These are phyloP conservation scores for Polysphondylium violaceum DNA, from an alignment of 78 protist species.

Conservation along the genomic window DNA sequence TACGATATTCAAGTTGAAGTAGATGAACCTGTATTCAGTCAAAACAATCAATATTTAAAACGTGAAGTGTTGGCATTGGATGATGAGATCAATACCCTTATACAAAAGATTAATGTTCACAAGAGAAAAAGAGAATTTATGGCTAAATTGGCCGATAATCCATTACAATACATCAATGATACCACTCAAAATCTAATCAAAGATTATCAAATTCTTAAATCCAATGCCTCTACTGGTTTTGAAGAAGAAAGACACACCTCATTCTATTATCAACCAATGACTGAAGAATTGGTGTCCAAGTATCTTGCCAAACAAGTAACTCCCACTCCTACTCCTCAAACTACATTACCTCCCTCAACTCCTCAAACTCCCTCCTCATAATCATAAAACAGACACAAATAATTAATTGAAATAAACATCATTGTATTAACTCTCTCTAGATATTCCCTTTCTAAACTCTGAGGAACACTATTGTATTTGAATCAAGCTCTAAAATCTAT, in stretches of 20 bases:
- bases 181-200: constrained; percentile 3
- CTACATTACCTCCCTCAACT: constrained; percentile 55
- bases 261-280: constrained; percentile 75
- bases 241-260: constrained; percentile 75
- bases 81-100: constrained; percentile 56
- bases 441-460: too few relatives aligned
- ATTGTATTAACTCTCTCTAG: too few relatives aligned
- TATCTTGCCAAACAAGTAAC: constrained; percentile 30
- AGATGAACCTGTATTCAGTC: constrained; percentile 26
- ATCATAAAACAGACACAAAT: background rate
- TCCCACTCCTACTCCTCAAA: constrained; percentile 59
- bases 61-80: constrained; percentile 28
- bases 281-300: constrained; percentile 33
- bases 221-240: constrained; percentile 57
- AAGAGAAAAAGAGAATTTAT: constrained; percentile 61
- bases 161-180: constrained; percentile 46
- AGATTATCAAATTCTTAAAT: constrained; percentile 53
- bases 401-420: too few relatives aligned
- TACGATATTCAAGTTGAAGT: constrained; percentile 71
- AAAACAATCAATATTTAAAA: background rate
- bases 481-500: too few relatives aligned
- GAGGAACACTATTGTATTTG: too few relatives aligned
- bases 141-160: constrained; percentile 41
- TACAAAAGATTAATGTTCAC: constrained; percentile 38
- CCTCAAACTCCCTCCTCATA: constrained; percentile 45